Conservation (phyloP, 768 basidiomycete species). For the Auriscalpium microsporum region DNA sequence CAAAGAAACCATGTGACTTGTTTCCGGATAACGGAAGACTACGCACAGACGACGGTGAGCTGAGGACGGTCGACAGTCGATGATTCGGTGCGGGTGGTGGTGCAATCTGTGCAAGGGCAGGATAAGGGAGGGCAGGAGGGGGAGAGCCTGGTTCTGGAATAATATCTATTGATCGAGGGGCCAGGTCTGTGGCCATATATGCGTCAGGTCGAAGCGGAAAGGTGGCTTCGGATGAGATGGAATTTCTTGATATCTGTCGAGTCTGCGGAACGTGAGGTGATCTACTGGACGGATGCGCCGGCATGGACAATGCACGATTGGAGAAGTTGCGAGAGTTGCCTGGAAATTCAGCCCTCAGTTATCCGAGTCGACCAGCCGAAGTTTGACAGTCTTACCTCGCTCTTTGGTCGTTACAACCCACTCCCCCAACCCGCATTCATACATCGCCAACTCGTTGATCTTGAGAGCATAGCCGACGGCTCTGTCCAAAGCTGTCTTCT, state of each 20-base stretch:
- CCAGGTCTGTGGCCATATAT: constrained; percentile 67
- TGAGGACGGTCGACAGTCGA: constrained; percentile 26
- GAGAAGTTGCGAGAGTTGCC: constrained; percentile 9
- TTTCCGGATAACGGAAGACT: constrained; percentile 20
- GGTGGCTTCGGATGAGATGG: constrained; percentile 66
- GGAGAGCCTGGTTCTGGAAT: constrained; percentile 45
- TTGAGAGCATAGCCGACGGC: constrained; percentile 69
- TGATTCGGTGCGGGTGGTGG: constrained; percentile 23
- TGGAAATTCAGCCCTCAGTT: background rate
- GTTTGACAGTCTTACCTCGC: constrained; percentile 37
- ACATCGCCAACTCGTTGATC: constrained; percentile 71
- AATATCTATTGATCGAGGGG: constrained; percentile 31
- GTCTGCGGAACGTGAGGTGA: constrained; percentile 31
- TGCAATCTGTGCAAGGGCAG: constrained; percentile 45
- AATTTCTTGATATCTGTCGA: constrained; percentile 62
- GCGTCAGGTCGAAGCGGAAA: constrained; percentile 79
- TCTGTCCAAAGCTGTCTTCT: constrained; percentile 55
- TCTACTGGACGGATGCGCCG: background rate
- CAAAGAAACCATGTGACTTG: constrained; percentile 58
- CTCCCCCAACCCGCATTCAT: constrained; percentile 69
- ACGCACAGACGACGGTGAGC: constrained; percentile 30
- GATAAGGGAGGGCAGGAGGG: constrained; percentile 60
- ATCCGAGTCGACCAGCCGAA: background rate
- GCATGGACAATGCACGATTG: background rate
- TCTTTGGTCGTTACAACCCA: constrained; percentile 57